These are phyloP conservation scores for Diplodia seriata DNA, from an alignment of 2,329 filamentous ascomycete species.

Conservation along the genomic window DNA sequence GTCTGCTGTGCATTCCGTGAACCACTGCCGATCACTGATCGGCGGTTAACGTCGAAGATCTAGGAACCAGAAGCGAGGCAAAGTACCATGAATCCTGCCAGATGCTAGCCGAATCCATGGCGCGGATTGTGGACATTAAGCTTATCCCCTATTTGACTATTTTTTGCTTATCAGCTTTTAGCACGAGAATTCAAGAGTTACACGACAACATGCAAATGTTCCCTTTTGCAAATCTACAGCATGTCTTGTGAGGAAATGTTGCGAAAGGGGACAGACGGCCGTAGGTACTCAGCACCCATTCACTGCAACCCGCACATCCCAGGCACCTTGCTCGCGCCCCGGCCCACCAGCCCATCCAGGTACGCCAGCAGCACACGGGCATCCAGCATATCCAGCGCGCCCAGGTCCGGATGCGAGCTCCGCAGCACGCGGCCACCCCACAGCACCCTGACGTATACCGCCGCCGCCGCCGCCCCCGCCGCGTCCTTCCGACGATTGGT, in stretches of 20 bases:
- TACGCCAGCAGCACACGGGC: constrained; percentile 70
- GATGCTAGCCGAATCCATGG: neutral
- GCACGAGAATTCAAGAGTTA: too few species aligned
- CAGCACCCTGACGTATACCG: constrained; percentile 67
- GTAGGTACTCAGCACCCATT: neutral
- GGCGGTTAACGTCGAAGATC: neutral
- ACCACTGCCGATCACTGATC: constrained; percentile 6
- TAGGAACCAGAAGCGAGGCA: neutral
- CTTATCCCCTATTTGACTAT: neutral
- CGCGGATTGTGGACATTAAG: neutral
- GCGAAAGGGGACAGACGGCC: too few species aligned
- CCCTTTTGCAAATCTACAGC: neutral
- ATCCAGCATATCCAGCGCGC: constrained; percentile 73
- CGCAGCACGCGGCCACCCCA: constrained; percentile 72
- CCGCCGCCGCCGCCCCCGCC: neutral
- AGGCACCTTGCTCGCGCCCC: constrained; percentile 51
- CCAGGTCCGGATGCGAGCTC: constrained; percentile 73
- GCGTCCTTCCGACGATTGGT: constrained; percentile 34
- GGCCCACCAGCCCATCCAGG: constrained; percentile 73
- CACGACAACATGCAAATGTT: too few species aligned
- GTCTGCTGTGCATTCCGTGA: constrained; percentile 5
- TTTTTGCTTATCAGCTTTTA: too few species aligned
- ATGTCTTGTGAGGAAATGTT: neutral
- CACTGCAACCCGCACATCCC: constrained; percentile 26
- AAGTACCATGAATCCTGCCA: neutral